Evolutionary conservation across 2,329 filamentous ascomycete species (phyloP), one percentile per base, ranked within the genome.

Genomic region (Cercospora janseana): DNA sequence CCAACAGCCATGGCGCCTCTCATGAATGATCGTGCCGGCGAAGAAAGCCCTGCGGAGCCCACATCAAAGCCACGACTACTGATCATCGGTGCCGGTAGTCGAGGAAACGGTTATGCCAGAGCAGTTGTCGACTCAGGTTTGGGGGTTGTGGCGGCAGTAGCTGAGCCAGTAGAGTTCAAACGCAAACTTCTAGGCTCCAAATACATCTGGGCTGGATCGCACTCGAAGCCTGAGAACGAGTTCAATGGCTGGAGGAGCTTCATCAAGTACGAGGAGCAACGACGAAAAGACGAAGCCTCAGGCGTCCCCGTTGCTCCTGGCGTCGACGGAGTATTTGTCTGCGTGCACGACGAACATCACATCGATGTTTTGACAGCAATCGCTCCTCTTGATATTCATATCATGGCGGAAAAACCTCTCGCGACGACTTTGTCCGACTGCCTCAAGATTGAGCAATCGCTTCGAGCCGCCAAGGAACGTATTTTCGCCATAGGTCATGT

Each of bases 401-500:
- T 97, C 57, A 87, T 96, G 77, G 94, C 90, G 67, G 93, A 98
- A 75, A 98, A 98, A 72, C 93, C 93, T 2, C 73, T 98, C 46
- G 88, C 90, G 0, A 89, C 88, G 16, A 86, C 81, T 0, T 73
- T 97, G 21, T 69, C 77, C 13, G 89, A 93, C 61, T 96, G 90
- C 65, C 73, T 95, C 27, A 76, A 75, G 34, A 92, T 95, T 62
- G 63, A 66, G 38, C 59, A 61, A 53, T 62, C 64, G 6, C 52
- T 63, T 32, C 48, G 46, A 65, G 28, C 49, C 13, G 35, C 56
- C 18, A 56, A 61, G 7, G 59, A 60, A 31, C 63, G 62, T 0
- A 76, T 97, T 32, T 95, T 97, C 68, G 90, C 88, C 0, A 89
- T 97, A 49, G 92, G 93, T 9, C 93, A 98, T 70, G 93, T 98